Base-by-base conservation (phyloP, 2,329 filamentous ascomycete genomes). In the Canariomyces notabilis region DNA sequence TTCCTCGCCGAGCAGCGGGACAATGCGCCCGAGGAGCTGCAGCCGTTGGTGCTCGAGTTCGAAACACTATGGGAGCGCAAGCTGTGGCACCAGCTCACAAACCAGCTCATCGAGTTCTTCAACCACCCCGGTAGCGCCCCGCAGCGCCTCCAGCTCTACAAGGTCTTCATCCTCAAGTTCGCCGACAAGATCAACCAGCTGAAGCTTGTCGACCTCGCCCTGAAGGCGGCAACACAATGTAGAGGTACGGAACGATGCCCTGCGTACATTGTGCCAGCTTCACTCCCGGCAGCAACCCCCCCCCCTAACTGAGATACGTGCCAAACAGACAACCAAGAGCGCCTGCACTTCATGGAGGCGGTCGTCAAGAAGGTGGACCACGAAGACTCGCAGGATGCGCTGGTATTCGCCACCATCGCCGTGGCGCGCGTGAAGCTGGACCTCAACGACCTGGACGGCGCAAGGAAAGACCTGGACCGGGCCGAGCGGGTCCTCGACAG, bases 181-280 rank as follows among this genome's bases (percentile, higher is more conserved):
- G 89, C 90, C 56, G 90, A 95, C 66, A 96, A 94, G 77, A 96
- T 98, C 76, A 98, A 97, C 72, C 91, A 97, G 74, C 77, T 98
- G 54, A 96, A 96, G 77, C 84, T 97, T 57, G 93, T 98, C 57
- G 85, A 87, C 56, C 74, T 98, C 57, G 93, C 89, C 14, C 72
- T 97, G 64, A 87, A 86, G 69, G 87, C 93, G 37, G 89, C 89
- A 43, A 82, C 84, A 61, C 84, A 95, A 72, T 95, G 87, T 68
- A 77, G 79, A 73, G 82, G 88, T 91, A 67, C 42, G 36, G n/a
- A 26, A 5, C 9, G n/a, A n/a, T n/a, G n/a, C n/a, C n/a, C n/a
- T n/a, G n/a, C n/a, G n/a, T n/a, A n/a, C n/a, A n/a, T n/a, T n/a
- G n/a, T n/a, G n/a, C n/a, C n/a, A n/a, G n/a, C n/a, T n/a, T n/a